phyloP scores from a whole-genome alignment of 805 yeast genomes.

The Barnettozyma vustinii region DNA sequence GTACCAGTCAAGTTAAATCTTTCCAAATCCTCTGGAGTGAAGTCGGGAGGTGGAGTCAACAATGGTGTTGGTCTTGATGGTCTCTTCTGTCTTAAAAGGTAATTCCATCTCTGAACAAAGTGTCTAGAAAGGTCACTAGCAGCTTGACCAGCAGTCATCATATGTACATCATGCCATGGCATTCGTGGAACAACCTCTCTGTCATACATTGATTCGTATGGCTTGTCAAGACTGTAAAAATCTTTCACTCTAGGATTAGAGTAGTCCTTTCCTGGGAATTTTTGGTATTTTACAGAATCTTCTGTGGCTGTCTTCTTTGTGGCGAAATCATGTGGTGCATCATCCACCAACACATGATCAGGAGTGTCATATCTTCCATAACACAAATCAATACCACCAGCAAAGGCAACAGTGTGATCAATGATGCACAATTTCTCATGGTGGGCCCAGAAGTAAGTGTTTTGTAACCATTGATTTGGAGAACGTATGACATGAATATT shows the following conservation, averaged over 20 bases:
- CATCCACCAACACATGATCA: slow-evolving; percentile 87
- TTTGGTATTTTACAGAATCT: slow-evolving; percentile 42
- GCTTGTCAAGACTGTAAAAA: slow-evolving; percentile 72
- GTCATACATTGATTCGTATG: slow-evolving; percentile 90
- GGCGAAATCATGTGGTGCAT: slow-evolving; percentile 37
- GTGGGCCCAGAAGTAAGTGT: slow-evolving; percentile 97
- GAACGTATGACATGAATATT: slow-evolving; percentile 89
- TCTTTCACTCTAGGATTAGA: slow-evolving; percentile 93
- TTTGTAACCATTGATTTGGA: slow-evolving; percentile 90
- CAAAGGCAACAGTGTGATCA: slow-evolving; percentile 82
- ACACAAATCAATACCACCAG: slow-evolving; percentile 95
- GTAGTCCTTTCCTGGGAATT: slow-evolving; percentile 95
- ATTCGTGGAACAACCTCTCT: slow-evolving; percentile 77
- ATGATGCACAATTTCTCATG: slow-evolving; percentile 88
- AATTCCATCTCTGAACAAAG: slow-evolving; percentile 97
- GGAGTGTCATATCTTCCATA: slow-evolving; percentile 96
- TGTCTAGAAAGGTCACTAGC: slow-evolving; percentile 92
- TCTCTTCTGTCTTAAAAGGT: slow-evolving; percentile 82
- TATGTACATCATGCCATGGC: slow-evolving; percentile 99
- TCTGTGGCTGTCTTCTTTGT: slow-evolving; percentile 29
- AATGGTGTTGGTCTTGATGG: slow-evolving; percentile 93
- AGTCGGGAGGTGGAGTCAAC: slow-evolving; percentile 87
- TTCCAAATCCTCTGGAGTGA: slow-evolving; percentile 64
- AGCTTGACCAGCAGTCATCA: slow-evolving; percentile 89
- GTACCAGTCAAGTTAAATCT: slow-evolving; percentile 61